Percentiles rank a stretch among this genome's conserved stretches.
These are phyloP conservation scores for Arabidopsis arenosa DNA, from an alignment of 345 rosid species.

Conservation along the genomic window DNA sequence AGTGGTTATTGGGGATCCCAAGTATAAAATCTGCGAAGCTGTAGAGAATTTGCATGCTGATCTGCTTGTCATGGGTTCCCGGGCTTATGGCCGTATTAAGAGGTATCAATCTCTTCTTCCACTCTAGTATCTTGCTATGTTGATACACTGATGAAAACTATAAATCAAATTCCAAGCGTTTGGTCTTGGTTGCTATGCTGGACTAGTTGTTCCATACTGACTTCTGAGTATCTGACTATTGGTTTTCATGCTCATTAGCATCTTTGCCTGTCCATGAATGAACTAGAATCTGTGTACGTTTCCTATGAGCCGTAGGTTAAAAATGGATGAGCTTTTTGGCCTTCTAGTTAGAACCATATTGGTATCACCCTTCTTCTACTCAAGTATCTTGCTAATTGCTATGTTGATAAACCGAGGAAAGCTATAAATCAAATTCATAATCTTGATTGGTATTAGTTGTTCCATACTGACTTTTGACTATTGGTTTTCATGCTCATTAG, in stretches of 20 bases:
- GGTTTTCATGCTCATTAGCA: slow-evolving; percentile 1
- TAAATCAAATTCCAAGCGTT: background rate
- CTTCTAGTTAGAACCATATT: slow-evolving; percentile 17
- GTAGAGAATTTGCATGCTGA: slow-evolving; percentile 67
- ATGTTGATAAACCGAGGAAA: too few relatives aligned
- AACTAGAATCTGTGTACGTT: slow-evolving; percentile 7
- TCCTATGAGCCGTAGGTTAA: background rate
- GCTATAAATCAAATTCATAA: too few relatives aligned
- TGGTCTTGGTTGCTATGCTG: slow-evolving; percentile 1
- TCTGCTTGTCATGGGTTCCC: slow-evolving; percentile 84
- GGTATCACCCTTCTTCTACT: background rate
- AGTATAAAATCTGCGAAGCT: slow-evolving; percentile 81
- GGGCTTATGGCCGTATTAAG: slow-evolving; percentile 81
- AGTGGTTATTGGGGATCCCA: slow-evolving; percentile 82
- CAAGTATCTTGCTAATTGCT: too few relatives aligned
- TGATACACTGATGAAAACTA: slow-evolving; percentile 18
- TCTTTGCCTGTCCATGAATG: slow-evolving; percentile 7
- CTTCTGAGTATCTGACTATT: slow-evolving; percentile 10
- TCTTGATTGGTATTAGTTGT: too few relatives aligned
- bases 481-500: too few relatives aligned
- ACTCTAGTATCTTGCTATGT: background rate
- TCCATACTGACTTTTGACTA: too few relatives aligned
- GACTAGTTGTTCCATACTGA: slow-evolving; percentile 12
- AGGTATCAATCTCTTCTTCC: slow-evolving; percentile 54
- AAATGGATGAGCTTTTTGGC: slow-evolving; percentile 22